Percentiles rank a stretch among this genome's conserved stretches.
phyloP scores from a whole-genome alignment of 179 eudicot genomes.

The Beta lomatogona region DNA sequence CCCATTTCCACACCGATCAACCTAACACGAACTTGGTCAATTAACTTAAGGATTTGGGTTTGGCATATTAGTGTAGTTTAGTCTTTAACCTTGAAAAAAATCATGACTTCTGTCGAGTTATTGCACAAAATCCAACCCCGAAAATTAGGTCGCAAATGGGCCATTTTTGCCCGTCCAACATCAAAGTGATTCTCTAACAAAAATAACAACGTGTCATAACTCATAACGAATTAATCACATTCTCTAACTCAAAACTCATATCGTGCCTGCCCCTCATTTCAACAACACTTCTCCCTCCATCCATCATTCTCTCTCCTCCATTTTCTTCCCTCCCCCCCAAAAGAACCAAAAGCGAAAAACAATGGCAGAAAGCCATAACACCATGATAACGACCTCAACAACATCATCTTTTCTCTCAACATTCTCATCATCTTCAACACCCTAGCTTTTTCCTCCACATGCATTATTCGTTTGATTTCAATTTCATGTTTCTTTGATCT shows the following conservation, averaged over 20 bases:
- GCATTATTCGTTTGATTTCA: neutral
- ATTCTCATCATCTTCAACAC: neutral
- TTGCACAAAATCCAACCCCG: no score
- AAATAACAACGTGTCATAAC: conserved; percentile 2
- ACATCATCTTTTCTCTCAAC: neutral
- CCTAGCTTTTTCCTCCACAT: conserved; percentile 9
- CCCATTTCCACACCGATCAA: no score
- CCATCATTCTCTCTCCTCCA: neutral
- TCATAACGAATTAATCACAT: neutral
- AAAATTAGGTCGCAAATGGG: no score
- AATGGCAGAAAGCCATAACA: conserved; percentile 20
- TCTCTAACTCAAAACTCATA: neutral
- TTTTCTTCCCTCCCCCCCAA: neutral
- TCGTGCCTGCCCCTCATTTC: conserved; percentile 12
- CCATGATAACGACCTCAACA: conserved; percentile 20
- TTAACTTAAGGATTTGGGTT: no score
- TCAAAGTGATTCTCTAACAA: no score
- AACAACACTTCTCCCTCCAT: neutral
- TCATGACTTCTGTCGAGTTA: no score
- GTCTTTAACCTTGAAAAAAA: no score
- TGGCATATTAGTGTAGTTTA: no score
- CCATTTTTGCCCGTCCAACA: no score
- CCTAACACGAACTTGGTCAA: no score
- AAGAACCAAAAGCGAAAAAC: conserved; percentile 1
- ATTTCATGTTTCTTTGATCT: conserved; percentile 1